A percentile compares a stretch with the other conserved stretches of the same genome.
Conservation (phyloP, 192 early-diverging fungal species). For the Coemansia javaensis region DNA sequence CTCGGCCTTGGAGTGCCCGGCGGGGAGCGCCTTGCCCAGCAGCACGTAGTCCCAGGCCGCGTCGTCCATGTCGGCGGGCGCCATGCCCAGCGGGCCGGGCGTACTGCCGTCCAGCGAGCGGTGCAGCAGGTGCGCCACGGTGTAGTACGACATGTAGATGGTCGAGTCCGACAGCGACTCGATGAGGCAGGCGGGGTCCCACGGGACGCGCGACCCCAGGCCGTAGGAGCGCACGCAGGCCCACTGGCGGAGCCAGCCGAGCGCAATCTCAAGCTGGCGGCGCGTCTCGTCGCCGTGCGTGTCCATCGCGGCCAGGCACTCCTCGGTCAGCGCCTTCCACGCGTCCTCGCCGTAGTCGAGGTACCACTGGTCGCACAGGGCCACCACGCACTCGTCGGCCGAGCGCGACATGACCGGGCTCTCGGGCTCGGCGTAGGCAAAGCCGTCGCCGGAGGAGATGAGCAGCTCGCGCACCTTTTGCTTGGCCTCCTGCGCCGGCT, state of each 20-base stretch:
- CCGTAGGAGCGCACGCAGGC: slow-evolving; percentile 94
- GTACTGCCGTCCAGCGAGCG: slow-evolving; percentile 76
- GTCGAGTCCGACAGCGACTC: slow-evolving; percentile 98
- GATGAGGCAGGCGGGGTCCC: slow-evolving; percentile 89
- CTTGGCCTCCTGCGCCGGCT: slow-evolving; percentile 89
- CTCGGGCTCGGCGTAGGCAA: slow-evolving; percentile 95
- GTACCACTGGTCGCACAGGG: slow-evolving; percentile 97
- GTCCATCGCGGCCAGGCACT: slow-evolving; percentile 78
- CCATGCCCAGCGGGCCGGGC: slow-evolving; percentile 71
- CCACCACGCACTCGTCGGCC: slow-evolving; percentile 96
- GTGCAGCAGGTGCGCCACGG: slow-evolving; percentile 89
- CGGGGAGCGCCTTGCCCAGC: slow-evolving; percentile 57
- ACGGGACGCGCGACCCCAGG: slow-evolving; percentile 87
- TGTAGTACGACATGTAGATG: slow-evolving; percentile 99
- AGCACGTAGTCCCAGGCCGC: slow-evolving; percentile 92
- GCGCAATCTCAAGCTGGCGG: slow-evolving; percentile 76
- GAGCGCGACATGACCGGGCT: slow-evolving; percentile 85
- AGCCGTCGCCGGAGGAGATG: slow-evolving; percentile 66
- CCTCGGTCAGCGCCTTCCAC: slow-evolving; percentile 73
- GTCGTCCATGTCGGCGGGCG: slow-evolving; percentile 83
- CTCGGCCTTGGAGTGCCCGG: slow-evolving; percentile 51
- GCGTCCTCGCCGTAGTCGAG: slow-evolving; percentile 90
- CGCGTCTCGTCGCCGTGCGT: slow-evolving; percentile 76
- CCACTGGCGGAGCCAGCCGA: slow-evolving; percentile 95
- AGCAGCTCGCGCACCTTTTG: slow-evolving; percentile 70